Conservation (phyloP, 768 basidiomycete species). For the Russula ochroleuca region DNA sequence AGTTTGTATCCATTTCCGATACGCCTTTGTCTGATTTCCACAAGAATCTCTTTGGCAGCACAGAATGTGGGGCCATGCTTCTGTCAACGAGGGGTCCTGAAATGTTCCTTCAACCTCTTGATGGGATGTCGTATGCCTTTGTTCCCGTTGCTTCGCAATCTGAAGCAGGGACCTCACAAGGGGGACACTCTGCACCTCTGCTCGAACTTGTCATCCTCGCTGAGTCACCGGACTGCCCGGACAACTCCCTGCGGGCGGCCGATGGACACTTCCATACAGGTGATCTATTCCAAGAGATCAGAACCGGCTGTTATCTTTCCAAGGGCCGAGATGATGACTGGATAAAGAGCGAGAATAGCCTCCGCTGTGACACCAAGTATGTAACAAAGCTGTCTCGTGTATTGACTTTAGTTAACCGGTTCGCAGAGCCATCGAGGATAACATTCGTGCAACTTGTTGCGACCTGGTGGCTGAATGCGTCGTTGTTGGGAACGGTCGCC, state of each 20-base stretch:
- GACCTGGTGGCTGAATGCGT: slow-evolving; percentile 67
- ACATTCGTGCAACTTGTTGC: slow-evolving; percentile 60
- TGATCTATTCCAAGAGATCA: slow-evolving; percentile 67
- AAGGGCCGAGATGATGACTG: slow-evolving; percentile 78
- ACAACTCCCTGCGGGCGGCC: slow-evolving; percentile 48
- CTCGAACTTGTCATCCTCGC: slow-evolving; percentile 68
- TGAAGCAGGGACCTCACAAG: slow-evolving; percentile 31
- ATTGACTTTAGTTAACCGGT: neutral
- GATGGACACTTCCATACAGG: slow-evolving; percentile 80
- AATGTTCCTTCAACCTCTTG: slow-evolving; percentile 52
- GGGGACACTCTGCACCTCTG: slow-evolving; percentile 49
- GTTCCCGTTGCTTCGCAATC: slow-evolving; percentile 47
- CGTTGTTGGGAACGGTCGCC: slow-evolving; percentile 71
- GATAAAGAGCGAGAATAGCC: slow-evolving; percentile 78
- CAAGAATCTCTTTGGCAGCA: slow-evolving; percentile 77
- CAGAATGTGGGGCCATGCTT: slow-evolving; percentile 73
- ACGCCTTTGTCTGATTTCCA: slow-evolving; percentile 29
- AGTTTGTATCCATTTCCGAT: slow-evolving; percentile 32
- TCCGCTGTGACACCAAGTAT: slow-evolving; percentile 72
- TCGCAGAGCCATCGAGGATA: slow-evolving; percentile 68
- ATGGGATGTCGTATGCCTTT: slow-evolving; percentile 65
- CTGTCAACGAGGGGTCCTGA: slow-evolving; percentile 53
- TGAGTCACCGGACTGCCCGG: slow-evolving; percentile 66
- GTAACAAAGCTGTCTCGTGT: slow-evolving; percentile 21
- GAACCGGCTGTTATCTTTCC: slow-evolving; percentile 55